These are phyloP conservation scores for Nephelium lappaceum DNA, from an alignment of 345 rosid species.

Conservation along the genomic window DNA sequence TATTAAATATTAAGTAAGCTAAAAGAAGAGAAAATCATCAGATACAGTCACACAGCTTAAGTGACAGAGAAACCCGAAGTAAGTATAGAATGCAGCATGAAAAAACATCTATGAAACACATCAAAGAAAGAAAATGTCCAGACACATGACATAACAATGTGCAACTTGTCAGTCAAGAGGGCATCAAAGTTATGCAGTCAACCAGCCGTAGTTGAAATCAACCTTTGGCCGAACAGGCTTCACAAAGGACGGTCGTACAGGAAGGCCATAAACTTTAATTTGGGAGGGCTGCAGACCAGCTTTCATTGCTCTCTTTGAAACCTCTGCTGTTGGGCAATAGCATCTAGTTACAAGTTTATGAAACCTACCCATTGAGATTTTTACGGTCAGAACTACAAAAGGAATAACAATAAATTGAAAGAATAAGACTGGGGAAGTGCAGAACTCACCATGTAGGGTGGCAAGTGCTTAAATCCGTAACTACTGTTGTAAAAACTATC, in stretches of 20 bases:
- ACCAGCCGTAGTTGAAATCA: constrained; percentile 22
- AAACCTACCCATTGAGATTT: constrained; percentile 57
- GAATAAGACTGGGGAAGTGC: neutral
- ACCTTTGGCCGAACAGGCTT: constrained; percentile 96
- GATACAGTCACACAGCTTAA: constrained; percentile 9
- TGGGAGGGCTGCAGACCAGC: constrained; percentile 87
- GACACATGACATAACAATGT: neutral
- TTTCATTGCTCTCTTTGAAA: constrained; percentile 81
- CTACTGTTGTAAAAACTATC: constrained; percentile 90
- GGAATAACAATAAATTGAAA: constrained; percentile 13
- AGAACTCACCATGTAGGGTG: constrained; percentile 92
- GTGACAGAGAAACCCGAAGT: neutral
- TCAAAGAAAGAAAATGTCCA: constrained; percentile 7
- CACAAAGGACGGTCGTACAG: constrained; percentile 95
- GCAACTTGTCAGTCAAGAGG: neutral
- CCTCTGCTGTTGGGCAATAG: constrained; percentile 93
- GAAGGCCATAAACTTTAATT: constrained; percentile 95
- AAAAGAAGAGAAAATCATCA: constrained; percentile 7
- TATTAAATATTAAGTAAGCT: neutral
- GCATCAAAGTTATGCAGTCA: neutral
- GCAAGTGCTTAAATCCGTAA: constrained; percentile 96
- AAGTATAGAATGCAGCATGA: neutral
- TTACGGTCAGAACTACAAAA: constrained; percentile 18
- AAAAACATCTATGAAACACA: neutral
- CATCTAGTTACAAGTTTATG: constrained; percentile 99